A percentile compares a stretch with the other conserved stretches of the same genome.
phyloP scores from a whole-genome alignment of 495 filamentous ascomycete genomes.

The Xylaria nigripes region DNA sequence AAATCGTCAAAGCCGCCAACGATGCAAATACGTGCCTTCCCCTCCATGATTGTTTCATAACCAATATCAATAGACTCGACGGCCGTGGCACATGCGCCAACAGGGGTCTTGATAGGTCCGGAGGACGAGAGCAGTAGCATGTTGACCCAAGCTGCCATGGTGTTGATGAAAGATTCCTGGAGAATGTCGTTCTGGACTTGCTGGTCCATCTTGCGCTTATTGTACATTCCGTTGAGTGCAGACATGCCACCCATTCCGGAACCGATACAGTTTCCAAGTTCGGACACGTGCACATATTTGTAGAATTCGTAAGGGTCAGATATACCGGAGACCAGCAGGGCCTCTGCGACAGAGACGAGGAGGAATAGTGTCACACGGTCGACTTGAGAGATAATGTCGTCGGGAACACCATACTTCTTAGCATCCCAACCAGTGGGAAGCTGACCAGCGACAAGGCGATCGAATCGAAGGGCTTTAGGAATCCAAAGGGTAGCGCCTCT shows the following conservation, averaged over 20 bases:
- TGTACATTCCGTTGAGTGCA: slow-evolving; percentile 95
- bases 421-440: slow-evolving; percentile 97
- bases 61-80: slow-evolving; percentile 97
- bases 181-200: slow-evolving; percentile 99
- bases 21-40: slow-evolving; percentile 92
- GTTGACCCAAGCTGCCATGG: slow-evolving; percentile 99
- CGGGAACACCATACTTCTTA: slow-evolving; percentile 86
- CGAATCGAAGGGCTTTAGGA: slow-evolving; percentile 93
- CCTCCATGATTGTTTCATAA: slow-evolving; percentile 95
- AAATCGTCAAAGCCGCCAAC: slow-evolving; percentile 99
- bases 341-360: slow-evolving; percentile 85
- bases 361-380: slow-evolving; percentile 94
- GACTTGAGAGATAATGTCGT: slow-evolving; percentile 96
- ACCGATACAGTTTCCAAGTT: slow-evolving; percentile 96
- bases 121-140: slow-evolving; percentile 96
- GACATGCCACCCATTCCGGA: slow-evolving; percentile 93
- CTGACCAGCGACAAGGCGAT: slow-evolving; percentile 93
- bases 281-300: slow-evolving; percentile 96
- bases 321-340: slow-evolving; percentile 85
- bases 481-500: slow-evolving; percentile 91
- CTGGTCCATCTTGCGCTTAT: slow-evolving; percentile 92
- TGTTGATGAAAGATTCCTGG: slow-evolving; percentile 99
- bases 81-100: slow-evolving; percentile 93
- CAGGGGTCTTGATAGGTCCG: slow-evolving; percentile 96
- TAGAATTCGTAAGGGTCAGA: slow-evolving; percentile 99